Evolutionary conservation across 78 protist species (phyloP).

Genomic region (Bigelowiella natans): DNA sequence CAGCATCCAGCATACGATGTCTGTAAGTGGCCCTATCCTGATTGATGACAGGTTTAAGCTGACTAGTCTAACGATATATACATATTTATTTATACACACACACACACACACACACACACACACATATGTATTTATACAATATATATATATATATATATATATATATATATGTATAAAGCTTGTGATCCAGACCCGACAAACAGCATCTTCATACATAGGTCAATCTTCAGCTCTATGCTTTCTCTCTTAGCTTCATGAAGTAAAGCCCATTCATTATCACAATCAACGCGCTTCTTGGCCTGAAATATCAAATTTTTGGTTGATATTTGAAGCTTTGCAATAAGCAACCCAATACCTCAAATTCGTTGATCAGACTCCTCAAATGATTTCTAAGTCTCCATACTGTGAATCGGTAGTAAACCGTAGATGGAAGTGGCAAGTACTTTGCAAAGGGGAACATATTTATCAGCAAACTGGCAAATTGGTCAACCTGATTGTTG

Average conservation of each 20-base stretch:
- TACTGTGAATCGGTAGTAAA: background rate
- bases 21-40: too few relatives aligned
- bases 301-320: too few relatives aligned
- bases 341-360: too few relatives aligned
- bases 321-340: too few relatives aligned
- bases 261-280: too few relatives aligned
- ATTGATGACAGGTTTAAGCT: too few relatives aligned
- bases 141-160: background rate
- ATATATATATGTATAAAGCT: background rate
- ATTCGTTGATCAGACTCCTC: too few relatives aligned
- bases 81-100: background rate
- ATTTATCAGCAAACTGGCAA: background rate
- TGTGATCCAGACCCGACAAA: background rate
- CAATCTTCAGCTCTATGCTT: background rate
- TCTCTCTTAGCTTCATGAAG: too few relatives aligned
- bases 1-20: background rate
- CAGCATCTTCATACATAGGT: background rate
- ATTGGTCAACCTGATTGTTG: background rate
- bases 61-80: background rate
- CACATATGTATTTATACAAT: background rate
- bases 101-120: background rate
- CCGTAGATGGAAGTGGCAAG: background rate
- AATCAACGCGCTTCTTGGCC: too few relatives aligned
- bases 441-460: background rate
- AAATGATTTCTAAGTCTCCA: too few relatives aligned